Conservation (phyloP, 1,284 basidiomycete species). For the Irpex rosettiformis region DNA sequence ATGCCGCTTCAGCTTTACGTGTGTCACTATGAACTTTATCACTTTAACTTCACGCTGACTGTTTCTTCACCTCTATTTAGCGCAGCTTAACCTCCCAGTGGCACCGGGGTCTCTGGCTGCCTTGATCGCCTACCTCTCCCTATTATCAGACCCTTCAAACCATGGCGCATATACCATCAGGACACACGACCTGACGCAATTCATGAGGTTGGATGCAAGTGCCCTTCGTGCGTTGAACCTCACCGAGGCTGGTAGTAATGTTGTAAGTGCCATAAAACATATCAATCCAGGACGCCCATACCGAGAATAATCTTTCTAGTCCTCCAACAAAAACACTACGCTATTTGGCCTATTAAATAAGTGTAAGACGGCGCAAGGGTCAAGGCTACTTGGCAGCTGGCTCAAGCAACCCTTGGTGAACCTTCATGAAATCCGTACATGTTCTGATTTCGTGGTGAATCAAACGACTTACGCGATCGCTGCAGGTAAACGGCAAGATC, state of each 20-base stretch:
- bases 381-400: conserved; percentile 90
- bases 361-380: conserved; percentile 96
- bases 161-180: conserved; percentile 80
- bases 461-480: conserved; percentile 5
- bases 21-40: conserved; percentile 19
- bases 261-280: conserved; percentile 18
- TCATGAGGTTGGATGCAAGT: conserved; percentile 94
- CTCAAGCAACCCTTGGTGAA: conserved; percentile 96
- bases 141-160: conserved; percentile 82
- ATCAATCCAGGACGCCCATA: not conserved
- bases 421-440: conserved; percentile 86
- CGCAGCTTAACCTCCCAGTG: conserved; percentile 76
- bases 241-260: conserved; percentile 49
- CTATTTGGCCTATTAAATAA: conserved; percentile 89
- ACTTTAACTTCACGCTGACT: not conserved
- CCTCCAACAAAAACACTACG: conserved; percentile 76
- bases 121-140: conserved; percentile 78
- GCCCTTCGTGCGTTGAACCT: conserved; percentile 90
- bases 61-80: conserved; percentile 27
- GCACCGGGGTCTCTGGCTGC: conserved; percentile 84
- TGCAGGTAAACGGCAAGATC: conserved; percentile 76
- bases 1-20: conserved; percentile 47
- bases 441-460: not conserved
- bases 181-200: conserved; percentile 91
- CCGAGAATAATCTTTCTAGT: conserved; percentile 29